Conservation (phyloP, 345 rosid species). For the Barbarea vulgaris region DNA sequence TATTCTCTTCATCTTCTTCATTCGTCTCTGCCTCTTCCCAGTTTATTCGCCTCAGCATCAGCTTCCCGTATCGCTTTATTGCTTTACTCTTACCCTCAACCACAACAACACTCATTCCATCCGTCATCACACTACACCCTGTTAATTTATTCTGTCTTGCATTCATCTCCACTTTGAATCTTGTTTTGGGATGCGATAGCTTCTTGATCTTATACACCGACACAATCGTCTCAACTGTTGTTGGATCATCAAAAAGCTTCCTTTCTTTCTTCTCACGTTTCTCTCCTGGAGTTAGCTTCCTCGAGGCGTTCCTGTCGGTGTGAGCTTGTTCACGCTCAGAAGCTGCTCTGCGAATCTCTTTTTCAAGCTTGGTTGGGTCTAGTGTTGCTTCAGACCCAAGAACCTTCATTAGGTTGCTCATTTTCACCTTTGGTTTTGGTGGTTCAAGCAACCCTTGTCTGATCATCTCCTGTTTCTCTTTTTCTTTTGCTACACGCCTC, state of each 20-base stretch:
- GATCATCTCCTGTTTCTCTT: conserved; percentile 89
- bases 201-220: conserved; percentile 80
- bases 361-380: conserved; percentile 90
- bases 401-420: conserved; percentile 94
- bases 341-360: conserved; percentile 81
- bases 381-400: conserved; percentile 89
- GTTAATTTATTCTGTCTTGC: conserved; percentile 80
- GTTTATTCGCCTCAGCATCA: conserved; percentile 80
- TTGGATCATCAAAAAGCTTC: conserved; percentile 76
- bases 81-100: conserved; percentile 91
- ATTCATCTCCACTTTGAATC: conserved; percentile 84
- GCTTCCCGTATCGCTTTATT: conserved; percentile 79
- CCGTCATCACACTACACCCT: conserved; percentile 73
- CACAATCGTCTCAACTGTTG: conserved; percentile 64
- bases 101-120: conserved; percentile 69
- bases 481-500: conserved; percentile 80
- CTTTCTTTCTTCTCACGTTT: conserved; percentile 88
- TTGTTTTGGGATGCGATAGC: conserved; percentile 76
- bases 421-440: conserved; percentile 79
- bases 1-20: conserved; percentile 47
- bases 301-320: conserved; percentile 78
- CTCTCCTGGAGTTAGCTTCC: conserved; percentile 92
- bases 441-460: conserved; percentile 89
- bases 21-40: conserved; percentile 79
- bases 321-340: conserved; percentile 98